Evolutionary conservation across 2,329 filamentous ascomycete genomes (phyloP).

Genomic region (Pseudogymnoascus sp.): DNA sequence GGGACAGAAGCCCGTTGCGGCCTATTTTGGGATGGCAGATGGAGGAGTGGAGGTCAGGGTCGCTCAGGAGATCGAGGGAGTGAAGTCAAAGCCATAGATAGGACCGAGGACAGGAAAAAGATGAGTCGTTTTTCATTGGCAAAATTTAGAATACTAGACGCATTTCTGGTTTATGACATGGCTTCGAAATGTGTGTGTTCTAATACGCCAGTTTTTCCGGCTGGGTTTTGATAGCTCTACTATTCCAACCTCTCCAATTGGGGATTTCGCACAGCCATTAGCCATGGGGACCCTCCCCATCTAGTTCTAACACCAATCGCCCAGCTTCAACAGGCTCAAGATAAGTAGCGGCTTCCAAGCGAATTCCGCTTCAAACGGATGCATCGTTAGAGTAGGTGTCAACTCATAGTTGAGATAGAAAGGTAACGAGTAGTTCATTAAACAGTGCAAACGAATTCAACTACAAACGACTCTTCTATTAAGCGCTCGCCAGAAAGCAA

Average conservation of each 20-base stretch:
- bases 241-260: neutral
- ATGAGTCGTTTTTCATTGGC: neutral
- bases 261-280: neutral
- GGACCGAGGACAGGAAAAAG: neutral
- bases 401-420: neutral
- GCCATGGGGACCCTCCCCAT: neutral
- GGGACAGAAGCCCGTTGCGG: constrained; percentile 84
- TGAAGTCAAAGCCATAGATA: constrained; percentile 22
- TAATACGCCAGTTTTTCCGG: neutral
- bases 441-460: neutral
- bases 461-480: neutral
- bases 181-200: neutral
- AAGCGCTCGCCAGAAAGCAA: neutral
- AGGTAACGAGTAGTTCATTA: too few species aligned
- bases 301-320: too few species aligned
- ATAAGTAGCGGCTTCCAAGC: neutral
- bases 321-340: neutral
- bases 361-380: neutral
- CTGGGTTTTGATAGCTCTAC: neutral
- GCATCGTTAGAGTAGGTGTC: neutral
- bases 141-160: neutral
- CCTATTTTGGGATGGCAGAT: constrained; percentile 88
- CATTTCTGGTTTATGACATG: neutral
- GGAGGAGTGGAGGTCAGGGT: constrained; percentile 53
- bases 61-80: constrained; percentile 28